Conservation (phyloP, 2,329 filamentous ascomycete genomes). For the Colletotrichum spinosum region DNA sequence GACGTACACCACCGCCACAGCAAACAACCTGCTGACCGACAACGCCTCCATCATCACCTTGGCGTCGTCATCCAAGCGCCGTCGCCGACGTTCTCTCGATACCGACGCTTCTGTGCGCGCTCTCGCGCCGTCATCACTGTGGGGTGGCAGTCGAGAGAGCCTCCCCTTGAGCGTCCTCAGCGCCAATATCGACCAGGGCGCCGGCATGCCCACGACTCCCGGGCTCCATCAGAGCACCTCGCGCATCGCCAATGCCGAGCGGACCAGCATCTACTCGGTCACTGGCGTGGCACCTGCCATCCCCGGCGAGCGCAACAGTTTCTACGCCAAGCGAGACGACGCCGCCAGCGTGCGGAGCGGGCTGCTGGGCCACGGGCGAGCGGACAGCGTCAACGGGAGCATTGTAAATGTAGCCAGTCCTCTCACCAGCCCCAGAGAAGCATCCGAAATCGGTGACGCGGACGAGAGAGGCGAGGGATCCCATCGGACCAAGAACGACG, state of each 20-base stretch:
- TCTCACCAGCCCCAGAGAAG: constrained; percentile 67
- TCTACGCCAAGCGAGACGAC: constrained; percentile 79
- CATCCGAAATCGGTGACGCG: constrained; percentile 40
- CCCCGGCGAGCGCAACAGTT: constrained; percentile 82
- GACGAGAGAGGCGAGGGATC: constrained; percentile 49
- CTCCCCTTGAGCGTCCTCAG: constrained; percentile 83
- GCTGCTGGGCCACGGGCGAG: constrained; percentile 78
- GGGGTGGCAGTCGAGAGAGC: constrained; percentile 84
- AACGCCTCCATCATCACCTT: constrained; percentile 89
- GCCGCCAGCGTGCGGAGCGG: constrained; percentile 84
- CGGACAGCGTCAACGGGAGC: constrained; percentile 85
- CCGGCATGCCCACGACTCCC: constrained; percentile 57
- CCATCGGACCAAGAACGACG: constrained; percentile 46
- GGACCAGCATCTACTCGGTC: constrained; percentile 85
- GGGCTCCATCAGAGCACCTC: constrained; percentile 65
- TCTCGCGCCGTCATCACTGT: constrained; percentile 84
- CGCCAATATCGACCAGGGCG: constrained; percentile 69
- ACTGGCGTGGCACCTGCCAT: constrained; percentile 75
- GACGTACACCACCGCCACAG: constrained; percentile 82
- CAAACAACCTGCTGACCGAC: constrained; percentile 84
- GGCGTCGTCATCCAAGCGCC: constrained; percentile 83
- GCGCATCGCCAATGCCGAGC: constrained; percentile 59
- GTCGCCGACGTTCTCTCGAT: constrained; percentile 82
- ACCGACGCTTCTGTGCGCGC: constrained; percentile 88
- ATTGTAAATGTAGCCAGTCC: constrained; percentile 73